phyloP scores from a whole-genome alignment of 192 early-diverging fungal species.

The Phycomyces blakesleeanus region DNA sequence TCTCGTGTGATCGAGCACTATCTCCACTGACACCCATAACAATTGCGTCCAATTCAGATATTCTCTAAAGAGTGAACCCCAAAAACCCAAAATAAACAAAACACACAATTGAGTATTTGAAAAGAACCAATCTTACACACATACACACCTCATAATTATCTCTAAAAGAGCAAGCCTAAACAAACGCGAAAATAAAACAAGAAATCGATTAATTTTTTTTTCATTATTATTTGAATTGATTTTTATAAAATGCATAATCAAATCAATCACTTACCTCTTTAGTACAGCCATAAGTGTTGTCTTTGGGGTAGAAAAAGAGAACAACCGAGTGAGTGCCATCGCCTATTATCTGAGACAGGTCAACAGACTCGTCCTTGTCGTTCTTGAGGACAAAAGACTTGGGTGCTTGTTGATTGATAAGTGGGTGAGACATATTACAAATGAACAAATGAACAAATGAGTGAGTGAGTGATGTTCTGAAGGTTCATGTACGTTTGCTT shows the following conservation, averaged over 20 bases:
- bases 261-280: slow-evolving; percentile 26
- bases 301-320: slow-evolving; percentile 42
- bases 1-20: slow-evolving; percentile 28
- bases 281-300: slow-evolving; percentile 33
- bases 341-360: slow-evolving; percentile 29
- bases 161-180: slow-evolving; percentile 37
- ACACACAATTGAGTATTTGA: too few relatives aligned
- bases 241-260: not conserved
- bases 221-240: not conserved
- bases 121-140: too few relatives aligned
- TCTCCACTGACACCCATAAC: slow-evolving; percentile 39
- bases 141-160: slow-evolving; percentile 31
- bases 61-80: too few relatives aligned
- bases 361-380: slow-evolving; percentile 28
- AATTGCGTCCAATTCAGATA: slow-evolving; percentile 29
- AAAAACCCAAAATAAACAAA: too few relatives aligned
- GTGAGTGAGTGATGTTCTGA: not conserved
- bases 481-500: too few relatives aligned
- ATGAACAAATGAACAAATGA: not conserved
- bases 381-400: slow-evolving; percentile 27
- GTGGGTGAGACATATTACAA: slow-evolving; percentile 16
- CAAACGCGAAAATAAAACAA: too few relatives aligned
- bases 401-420: slow-evolving; percentile 33
- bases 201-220: too few relatives aligned
- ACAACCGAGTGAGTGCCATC: slow-evolving; percentile 15